Conservation (phyloP, 768 basidiomycete genomes). For the Lyophyllum decastes region DNA sequence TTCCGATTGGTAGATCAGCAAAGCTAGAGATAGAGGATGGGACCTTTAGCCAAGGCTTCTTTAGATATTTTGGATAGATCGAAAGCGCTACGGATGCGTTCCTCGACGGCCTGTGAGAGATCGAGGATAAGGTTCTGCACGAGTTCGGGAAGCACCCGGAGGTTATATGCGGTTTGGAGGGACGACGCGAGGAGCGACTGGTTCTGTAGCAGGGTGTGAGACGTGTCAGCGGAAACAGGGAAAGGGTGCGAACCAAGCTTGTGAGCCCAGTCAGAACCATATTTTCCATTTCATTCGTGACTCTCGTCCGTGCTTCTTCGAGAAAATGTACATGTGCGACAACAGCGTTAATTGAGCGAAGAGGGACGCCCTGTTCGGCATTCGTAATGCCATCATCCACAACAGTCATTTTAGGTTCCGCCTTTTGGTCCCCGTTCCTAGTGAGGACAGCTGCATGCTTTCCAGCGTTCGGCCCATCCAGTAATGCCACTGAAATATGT, state of each 20-base stretch:
- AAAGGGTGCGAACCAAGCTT: slow-evolving; percentile 61
- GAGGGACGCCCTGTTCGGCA: slow-evolving; percentile 41
- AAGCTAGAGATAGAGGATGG: slow-evolving; percentile 7
- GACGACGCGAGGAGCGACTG: slow-evolving; percentile 90
- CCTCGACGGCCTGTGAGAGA: slow-evolving; percentile 80
- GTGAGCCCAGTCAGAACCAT: slow-evolving; percentile 84
- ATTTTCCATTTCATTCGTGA: slow-evolving; percentile 86
- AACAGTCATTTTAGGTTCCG: slow-evolving; percentile 9
- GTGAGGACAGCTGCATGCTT: background rate
- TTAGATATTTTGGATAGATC: slow-evolving; percentile 86
- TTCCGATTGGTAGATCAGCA: background rate
- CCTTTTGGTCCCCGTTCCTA: background rate
- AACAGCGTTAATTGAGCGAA: slow-evolving; percentile 76
- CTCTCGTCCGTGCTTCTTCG: slow-evolving; percentile 64
- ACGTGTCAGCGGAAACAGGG: background rate
- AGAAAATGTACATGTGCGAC: slow-evolving; percentile 71
- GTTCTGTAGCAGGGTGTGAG: slow-evolving; percentile 52
- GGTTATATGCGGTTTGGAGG: slow-evolving; percentile 93
- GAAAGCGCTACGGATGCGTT: slow-evolving; percentile 79
- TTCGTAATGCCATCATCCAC: slow-evolving; percentile 18
- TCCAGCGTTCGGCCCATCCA: slow-evolving; percentile 39
- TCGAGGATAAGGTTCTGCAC: slow-evolving; percentile 79
- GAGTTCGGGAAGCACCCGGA: slow-evolving; percentile 80
- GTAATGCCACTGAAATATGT: slow-evolving; percentile 42
- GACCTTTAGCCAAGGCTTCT: slow-evolving; percentile 82